These are phyloP conservation scores for Debaryomycetaceae sp. DNA, from an alignment of 1,139 yeast species.

Conservation along the genomic window DNA sequence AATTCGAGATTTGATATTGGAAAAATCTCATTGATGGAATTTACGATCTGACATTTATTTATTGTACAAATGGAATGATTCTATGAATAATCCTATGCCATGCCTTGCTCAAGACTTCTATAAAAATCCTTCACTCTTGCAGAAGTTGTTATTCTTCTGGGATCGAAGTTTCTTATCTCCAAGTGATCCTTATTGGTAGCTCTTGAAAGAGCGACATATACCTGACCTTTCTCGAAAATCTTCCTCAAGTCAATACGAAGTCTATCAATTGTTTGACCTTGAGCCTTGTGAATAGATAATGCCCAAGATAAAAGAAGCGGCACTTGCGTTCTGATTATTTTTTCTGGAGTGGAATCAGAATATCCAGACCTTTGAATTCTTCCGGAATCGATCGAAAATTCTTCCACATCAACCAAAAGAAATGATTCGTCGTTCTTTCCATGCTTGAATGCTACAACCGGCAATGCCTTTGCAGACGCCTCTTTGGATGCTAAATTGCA, in stretches of 20 bases:
- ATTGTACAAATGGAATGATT: background rate
- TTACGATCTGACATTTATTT: background rate
- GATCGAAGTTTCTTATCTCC: conserved; percentile 70
- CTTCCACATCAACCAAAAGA: conserved; percentile 63
- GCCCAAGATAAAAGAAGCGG: conserved; percentile 88
- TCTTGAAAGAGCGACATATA: conserved; percentile 86
- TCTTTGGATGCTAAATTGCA: conserved; percentile 32
- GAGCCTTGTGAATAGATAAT: conserved; percentile 84
- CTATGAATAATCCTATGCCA: background rate
- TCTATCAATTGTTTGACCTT: conserved; percentile 82
- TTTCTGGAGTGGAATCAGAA: conserved; percentile 10
- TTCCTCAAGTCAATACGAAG: conserved; percentile 70
- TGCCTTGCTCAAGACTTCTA: conserved; percentile 26
- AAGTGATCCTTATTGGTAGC: conserved; percentile 73
- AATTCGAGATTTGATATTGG: too few species aligned
- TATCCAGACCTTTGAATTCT: conserved; percentile 4
- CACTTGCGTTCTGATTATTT: conserved; percentile 51
- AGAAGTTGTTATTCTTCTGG: conserved; percentile 60
- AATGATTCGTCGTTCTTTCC: conserved; percentile 25
- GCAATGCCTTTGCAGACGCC: conserved; percentile 33
- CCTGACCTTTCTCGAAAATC: conserved; percentile 83
- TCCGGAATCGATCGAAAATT: conserved; percentile 52
- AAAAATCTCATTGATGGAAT: too few species aligned
- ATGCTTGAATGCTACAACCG: conserved; percentile 55
- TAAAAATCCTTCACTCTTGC: conserved; percentile 68